phyloP scores from a whole-genome alignment of 345 rosid genomes.

The Arabis hirsuta region DNA sequence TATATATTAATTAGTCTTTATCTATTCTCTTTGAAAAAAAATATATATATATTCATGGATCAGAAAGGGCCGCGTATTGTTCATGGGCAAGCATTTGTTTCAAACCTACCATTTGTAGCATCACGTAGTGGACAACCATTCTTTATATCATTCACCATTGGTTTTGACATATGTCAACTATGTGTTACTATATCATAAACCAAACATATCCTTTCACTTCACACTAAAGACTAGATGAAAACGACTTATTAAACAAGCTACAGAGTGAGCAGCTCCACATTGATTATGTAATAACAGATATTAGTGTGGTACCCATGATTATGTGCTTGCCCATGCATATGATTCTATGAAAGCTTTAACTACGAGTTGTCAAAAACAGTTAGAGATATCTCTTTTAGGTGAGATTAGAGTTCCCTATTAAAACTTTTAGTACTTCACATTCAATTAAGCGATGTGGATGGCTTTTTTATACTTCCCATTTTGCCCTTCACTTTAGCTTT shows the following conservation, averaged over 20 bases:
- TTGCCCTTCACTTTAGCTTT: constrained; percentile 11
- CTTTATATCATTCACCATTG: neutral
- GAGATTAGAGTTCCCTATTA: constrained; percentile 1
- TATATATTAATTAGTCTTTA: neutral
- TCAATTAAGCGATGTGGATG: constrained; percentile 28
- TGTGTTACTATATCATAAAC: neutral
- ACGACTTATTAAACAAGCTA: neutral
- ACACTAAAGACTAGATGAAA: neutral
- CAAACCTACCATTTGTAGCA: neutral
- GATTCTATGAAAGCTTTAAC: constrained; percentile 27
- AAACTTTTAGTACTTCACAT: constrained; percentile 6
- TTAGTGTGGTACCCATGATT: neutral
- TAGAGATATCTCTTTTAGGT: constrained; percentile 29
- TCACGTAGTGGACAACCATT: neutral
- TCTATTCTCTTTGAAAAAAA: too few relatives aligned
- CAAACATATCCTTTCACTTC: neutral
- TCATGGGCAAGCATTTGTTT: neutral
- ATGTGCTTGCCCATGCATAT: constrained; percentile 7
- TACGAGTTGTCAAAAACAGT: constrained; percentile 31
- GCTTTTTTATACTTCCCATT: neutral
- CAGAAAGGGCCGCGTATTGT: constrained; percentile 16
- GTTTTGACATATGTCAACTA: neutral
- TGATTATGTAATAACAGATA: neutral
- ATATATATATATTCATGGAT: neutral
- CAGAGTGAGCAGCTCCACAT: constrained; percentile 12